Evolutionary conservation across 2,329 filamentous ascomycete genomes (phyloP).

Genomic region (Neonectria sp.): DNA sequence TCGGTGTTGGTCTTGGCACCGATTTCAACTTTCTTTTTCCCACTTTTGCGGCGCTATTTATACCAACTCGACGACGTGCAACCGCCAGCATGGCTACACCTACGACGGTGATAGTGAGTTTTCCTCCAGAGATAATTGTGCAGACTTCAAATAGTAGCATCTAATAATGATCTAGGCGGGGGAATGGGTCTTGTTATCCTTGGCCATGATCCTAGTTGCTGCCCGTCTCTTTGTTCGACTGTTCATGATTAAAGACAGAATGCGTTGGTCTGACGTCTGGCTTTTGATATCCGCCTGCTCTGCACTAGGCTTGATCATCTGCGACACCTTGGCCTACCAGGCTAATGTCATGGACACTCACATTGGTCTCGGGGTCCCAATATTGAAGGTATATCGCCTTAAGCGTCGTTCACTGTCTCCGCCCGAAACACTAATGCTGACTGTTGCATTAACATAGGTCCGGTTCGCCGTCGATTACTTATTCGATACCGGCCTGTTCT

Average conservation of each 20-base stretch:
- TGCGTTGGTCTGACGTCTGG: constrained; percentile 10
- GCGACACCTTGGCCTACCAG: constrained; percentile 15
- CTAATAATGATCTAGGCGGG: constrained; percentile 5
- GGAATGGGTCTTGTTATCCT: constrained; percentile 19
- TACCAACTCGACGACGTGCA: not conserved
- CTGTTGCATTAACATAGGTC: constrained; percentile 6
- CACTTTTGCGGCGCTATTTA: not conserved
- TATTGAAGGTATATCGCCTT: constrained; percentile 12
- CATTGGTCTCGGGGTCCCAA: not conserved
- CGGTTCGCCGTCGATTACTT: constrained; percentile 44
- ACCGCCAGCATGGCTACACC: not conserved
- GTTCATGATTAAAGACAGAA: constrained; percentile 14
- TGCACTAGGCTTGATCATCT: constrained; percentile 7
- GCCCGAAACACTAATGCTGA: not conserved
- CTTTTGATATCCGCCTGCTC: constrained; percentile 3
- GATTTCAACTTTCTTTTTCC: not conserved
- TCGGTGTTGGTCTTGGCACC: not conserved
- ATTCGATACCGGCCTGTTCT: constrained; percentile 44
- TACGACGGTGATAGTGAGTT: not conserved
- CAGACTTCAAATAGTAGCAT: not conserved
- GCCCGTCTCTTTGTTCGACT: constrained; percentile 22
- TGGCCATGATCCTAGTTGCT: constrained; percentile 13
- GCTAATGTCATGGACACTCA: constrained; percentile 7
- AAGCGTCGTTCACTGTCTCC: not conserved
- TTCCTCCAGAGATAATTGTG: not conserved